These are phyloP conservation scores for Hygrophila difformis DNA, from an alignment of 257 asterid species.

Conservation along the genomic window DNA sequence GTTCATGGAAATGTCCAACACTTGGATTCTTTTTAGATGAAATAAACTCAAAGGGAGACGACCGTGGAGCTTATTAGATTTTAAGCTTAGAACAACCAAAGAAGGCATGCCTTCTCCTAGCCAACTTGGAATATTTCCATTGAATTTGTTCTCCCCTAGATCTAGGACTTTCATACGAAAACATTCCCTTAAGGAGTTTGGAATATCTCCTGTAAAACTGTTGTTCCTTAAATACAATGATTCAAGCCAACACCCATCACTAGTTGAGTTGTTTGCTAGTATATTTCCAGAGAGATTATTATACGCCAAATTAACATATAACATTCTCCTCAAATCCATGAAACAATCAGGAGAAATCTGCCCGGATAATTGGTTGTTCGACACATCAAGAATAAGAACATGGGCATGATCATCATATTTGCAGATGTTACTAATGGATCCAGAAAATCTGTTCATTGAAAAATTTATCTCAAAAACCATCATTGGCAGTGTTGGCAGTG, in stretches of 20 bases:
- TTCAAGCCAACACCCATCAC: background rate
- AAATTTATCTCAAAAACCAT: conserved; percentile 3
- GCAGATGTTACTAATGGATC: conserved; percentile 7
- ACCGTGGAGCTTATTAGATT: conserved; percentile 22
- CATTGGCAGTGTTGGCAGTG: conserved; percentile 5
- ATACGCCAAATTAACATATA: conserved; percentile 20
- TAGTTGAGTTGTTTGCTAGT: background rate
- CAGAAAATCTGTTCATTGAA: conserved; percentile 13
- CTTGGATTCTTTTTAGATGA: conserved; percentile 15
- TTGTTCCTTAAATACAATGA: conserved; percentile 21
- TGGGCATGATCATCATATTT: too few species aligned
- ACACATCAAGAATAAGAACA: conserved; percentile 12
- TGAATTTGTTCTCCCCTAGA: conserved; percentile 16
- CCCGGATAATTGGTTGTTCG: conserved; percentile 22
- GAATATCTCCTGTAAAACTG: conserved; percentile 20
- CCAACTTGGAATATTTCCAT: conserved; percentile 28
- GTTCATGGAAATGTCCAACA: conserved; percentile 24
- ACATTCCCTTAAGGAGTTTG: conserved; percentile 15
- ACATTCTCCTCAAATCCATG: background rate
- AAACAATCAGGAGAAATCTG: conserved; percentile 28
- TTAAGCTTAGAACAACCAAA: conserved; percentile 21
- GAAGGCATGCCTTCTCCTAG: conserved; percentile 12
- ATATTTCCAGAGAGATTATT: conserved; percentile 24
- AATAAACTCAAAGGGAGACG: conserved; percentile 19
- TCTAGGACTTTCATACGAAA: conserved; percentile 12